Evolutionary conservation across 2,329 filamentous ascomycete genomes (phyloP).

Genomic region (Didymella pomorum): DNA sequence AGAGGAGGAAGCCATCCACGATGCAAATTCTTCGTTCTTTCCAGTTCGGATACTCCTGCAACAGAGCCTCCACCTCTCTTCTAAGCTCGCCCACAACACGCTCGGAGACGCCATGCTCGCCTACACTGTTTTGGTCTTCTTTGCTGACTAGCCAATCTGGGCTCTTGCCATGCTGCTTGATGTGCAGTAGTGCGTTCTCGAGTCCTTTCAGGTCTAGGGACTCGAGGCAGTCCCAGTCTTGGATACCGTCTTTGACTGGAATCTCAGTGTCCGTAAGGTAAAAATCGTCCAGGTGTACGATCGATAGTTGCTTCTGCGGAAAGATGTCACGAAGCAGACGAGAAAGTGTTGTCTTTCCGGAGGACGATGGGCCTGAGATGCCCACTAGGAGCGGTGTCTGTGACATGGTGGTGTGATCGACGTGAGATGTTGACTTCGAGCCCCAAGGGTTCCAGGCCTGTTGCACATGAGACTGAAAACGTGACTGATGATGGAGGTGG

Average conservation of each 20-base stretch:
- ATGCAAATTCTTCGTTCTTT: conserved; percentile 61
- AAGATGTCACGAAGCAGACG: conserved; percentile 85
- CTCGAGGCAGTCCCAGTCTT: conserved; percentile 92
- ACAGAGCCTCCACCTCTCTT: conserved; percentile 22
- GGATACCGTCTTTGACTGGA: conserved; percentile 61
- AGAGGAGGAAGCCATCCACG: conserved; percentile 90
- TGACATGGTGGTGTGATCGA: background rate
- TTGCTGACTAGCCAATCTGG: conserved; percentile 60
- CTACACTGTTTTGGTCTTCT: conserved; percentile 65
- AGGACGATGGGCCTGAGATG: conserved; percentile 89
- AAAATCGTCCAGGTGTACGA: conserved; percentile 96
- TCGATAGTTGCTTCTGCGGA: conserved; percentile 66
- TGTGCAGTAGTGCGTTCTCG: conserved; percentile 70
- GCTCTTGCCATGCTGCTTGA: conserved; percentile 71
- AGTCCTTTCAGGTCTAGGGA: conserved; percentile 77
- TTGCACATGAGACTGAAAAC: conserved; percentile 4
- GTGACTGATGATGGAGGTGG: conserved; percentile 17
- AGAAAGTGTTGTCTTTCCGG: conserved; percentile 93
- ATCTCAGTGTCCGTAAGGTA: conserved; percentile 81
- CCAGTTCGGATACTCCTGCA: conserved; percentile 29
- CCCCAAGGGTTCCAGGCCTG: background rate
- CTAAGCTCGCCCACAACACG: conserved; percentile 51
- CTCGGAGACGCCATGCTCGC: conserved; percentile 48
- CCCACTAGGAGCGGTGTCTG: conserved; percentile 69
- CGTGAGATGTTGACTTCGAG: background rate